Evolutionary conservation across 2,329 filamentous ascomycete genomes (phyloP), one percentile per base, ranked within the genome.

Genomic region (Juglanconis sp.): DNA sequence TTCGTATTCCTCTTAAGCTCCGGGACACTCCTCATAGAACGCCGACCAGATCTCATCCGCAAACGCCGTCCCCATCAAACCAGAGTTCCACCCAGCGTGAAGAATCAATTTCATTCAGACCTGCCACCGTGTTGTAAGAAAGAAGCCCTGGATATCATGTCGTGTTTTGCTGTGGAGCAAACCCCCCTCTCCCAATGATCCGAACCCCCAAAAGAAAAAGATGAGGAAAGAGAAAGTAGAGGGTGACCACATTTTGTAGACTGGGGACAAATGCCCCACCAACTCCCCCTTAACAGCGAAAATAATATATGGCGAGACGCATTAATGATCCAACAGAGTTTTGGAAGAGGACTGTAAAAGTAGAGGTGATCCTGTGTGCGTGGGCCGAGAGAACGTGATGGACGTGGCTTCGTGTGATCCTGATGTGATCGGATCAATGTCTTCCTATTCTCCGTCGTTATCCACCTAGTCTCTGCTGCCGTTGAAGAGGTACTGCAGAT

Each of bases 401-500:
- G 24, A 24, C 24, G 24, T 24, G 24, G 24, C 24, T 24, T 24
- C 24, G 24, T 24, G 24, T 24, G 24, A 24, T 24, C 24, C 24
- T 24, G 24, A 24, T 24, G 24, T 24, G 24, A 24, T 24, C 24
- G 24, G 24, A 24, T 24, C 24, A 24, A 24, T 24, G 24, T 24
- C 24, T 24, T 38, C 35, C 35, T 38, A 11, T 38, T 38, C 24
- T 24, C 24, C 24, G 24, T 24, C 24, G 24, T 30, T 38, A 15
- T 13, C 10, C 3, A 10, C 13, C 30, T 36, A 59, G 13, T 42
- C 32, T 42, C 57, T 34, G 30, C 36, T 53, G 17, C 47, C 58
- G 31, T 63, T 58, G 69, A 94, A 91, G 61, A 96, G 78, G 67
- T 84, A 92, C 46, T 81, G 84, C 50, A 96, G 79, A 67, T 96